Evolutionary conservation across 805 yeast genomes (phyloP), one percentile per base, ranked within the genome.

Genomic region (Teunomyces funiuensis): DNA sequence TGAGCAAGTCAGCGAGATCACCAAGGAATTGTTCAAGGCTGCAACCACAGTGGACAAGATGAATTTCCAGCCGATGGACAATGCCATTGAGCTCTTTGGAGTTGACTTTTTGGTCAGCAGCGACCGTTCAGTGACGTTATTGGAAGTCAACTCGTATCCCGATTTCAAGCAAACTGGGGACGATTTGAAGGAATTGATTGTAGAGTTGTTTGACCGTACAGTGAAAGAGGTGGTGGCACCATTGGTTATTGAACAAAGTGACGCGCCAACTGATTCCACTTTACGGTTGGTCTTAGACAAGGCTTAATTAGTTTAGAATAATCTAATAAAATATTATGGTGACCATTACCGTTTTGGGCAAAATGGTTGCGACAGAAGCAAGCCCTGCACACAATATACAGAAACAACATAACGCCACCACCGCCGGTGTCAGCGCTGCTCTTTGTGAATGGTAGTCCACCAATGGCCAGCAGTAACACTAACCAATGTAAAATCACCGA

Each of bases 81-180:
- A 88, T 60, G 91, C 95, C 0, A 77, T 87, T 57, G 99, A 93
- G 61, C 73, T 88, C 5, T 93, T 75, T 58, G 99, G 99, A 0
- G 70, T 93, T 11, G 99, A 93, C 60, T 90, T 89, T 60, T 62
- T 93, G 41, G 85, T 93, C 13, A 82, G 80, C 51, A 66, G 63
- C 2, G 67, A 77, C 22, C 57, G 61, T 16, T 59, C 72, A 10
- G 91, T 85, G 2, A 73, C 71, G 33, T 57, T 93, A 19, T 65
- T 91, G 30, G 98, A 93, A 61, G 87, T 89, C 33, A 93, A 93
- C 55, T 83, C 98, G 11, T 93, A 84, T 57, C 99, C 99, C 1
- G 99, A 93, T 58, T 93, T 93, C 66, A 89, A 88, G 55, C 99
- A 93, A 64, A 93, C 98, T 0, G 99, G 99, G 13, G 77, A 68